phyloP scores from a whole-genome alignment of 2,329 filamentous ascomycete species.

The Tothia fuscella region DNA sequence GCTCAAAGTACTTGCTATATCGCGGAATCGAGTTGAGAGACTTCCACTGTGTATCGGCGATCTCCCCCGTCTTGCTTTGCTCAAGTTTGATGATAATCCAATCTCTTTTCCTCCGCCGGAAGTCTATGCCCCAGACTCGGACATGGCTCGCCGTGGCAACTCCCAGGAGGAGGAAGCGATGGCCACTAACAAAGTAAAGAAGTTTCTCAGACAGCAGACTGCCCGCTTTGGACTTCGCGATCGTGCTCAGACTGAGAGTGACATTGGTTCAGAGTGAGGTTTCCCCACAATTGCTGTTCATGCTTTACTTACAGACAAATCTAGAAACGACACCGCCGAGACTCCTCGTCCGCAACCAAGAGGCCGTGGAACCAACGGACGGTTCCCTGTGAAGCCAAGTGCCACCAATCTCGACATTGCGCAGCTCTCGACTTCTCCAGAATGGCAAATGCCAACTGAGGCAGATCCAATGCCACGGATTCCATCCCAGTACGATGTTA shows the following conservation, averaged over 20 bases:
- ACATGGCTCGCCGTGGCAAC: neutral
- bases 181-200: constrained; percentile 48
- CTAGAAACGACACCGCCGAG: constrained; percentile 47
- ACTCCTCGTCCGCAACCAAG: constrained; percentile 54
- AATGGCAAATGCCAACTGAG: too few relatives aligned
- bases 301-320: too few relatives aligned
- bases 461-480: constrained; percentile 38
- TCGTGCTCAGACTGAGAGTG: too few relatives aligned
- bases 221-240: neutral
- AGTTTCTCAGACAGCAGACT: constrained; percentile 1
- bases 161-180: constrained; percentile 46
- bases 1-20: constrained; percentile 77
- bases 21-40: constrained; percentile 76
- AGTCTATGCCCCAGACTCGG: constrained; percentile 27
- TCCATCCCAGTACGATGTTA: constrained; percentile 2
- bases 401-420: constrained; percentile 46
- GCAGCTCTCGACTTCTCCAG: constrained; percentile 12
- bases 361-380: constrained; percentile 33
- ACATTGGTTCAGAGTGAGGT: too few relatives aligned
- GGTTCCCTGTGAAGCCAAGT: constrained; percentile 56
- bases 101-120: constrained; percentile 59
- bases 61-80: constrained; percentile 76
- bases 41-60: constrained; percentile 76
- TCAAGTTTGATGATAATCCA: constrained; percentile 84
- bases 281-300: too few relatives aligned